Conservation (phyloP, 345 rosid genomes). For the Ceriops decandra region DNA sequence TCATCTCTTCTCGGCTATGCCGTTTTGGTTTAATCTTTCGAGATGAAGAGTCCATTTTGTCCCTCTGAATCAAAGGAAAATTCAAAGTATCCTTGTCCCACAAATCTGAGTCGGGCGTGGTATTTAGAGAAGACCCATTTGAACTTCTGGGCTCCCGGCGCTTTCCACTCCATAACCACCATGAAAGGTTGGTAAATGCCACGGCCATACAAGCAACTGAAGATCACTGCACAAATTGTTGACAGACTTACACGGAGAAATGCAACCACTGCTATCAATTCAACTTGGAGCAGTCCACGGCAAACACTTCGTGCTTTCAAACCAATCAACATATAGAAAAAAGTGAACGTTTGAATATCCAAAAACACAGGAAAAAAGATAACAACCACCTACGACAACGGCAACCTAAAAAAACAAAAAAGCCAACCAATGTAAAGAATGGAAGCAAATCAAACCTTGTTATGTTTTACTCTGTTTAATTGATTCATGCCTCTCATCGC, state of each 20-base stretch:
- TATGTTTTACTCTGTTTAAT: too few relatives aligned
- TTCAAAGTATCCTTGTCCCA: constrained; percentile 56
- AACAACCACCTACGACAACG: too few relatives aligned
- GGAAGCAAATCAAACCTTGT: background rate
- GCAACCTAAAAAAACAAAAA: background rate
- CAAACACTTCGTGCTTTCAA: background rate
- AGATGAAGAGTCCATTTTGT: constrained; percentile 41
- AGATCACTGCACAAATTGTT: background rate
- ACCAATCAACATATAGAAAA: background rate
- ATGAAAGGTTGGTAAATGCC: constrained; percentile 51
- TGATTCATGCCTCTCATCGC: too few relatives aligned
- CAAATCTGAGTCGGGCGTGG: constrained; percentile 34
- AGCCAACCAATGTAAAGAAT: background rate
- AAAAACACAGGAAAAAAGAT: background rate
- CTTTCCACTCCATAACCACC: constrained; percentile 68
- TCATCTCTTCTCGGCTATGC: constrained; percentile 63
- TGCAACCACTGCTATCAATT: too few relatives aligned
- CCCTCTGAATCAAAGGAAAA: constrained; percentile 45
- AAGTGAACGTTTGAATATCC: background rate
- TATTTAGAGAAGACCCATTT: constrained; percentile 38
- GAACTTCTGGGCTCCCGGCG: constrained; percentile 43
- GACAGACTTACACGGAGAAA: too few relatives aligned
- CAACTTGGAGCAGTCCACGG: too few relatives aligned
- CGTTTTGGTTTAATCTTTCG: constrained; percentile 57
- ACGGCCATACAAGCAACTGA: constrained; percentile 41